Percentiles rank a stretch among this genome's conserved stretches.
These are phyloP conservation scores for Trichoderma sp. DNA, from an alignment of 2,329 filamentous ascomycete genomes.

Conservation along the genomic window DNA sequence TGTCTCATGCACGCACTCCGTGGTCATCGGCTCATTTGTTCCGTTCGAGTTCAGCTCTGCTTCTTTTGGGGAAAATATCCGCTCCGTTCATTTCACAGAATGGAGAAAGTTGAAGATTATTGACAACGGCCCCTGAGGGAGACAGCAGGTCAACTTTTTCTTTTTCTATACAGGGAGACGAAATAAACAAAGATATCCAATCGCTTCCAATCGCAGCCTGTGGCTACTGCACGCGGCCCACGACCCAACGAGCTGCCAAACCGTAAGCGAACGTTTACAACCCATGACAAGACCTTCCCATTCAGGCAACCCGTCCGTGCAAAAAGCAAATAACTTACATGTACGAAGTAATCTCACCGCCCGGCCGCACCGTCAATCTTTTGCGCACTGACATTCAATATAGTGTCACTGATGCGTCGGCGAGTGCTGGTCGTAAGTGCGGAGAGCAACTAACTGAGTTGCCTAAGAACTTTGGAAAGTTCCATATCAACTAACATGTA, in stretches of 20 bases:
- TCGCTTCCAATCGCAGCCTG: background rate
- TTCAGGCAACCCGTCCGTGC: background rate
- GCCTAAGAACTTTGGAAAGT: background rate
- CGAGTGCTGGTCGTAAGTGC: background rate
- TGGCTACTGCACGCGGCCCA: background rate
- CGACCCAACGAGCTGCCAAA: background rate
- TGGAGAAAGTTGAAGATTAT: background rate
- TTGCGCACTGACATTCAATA: background rate
- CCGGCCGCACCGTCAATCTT: background rate
- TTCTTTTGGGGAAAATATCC: background rate
- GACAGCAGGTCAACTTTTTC: background rate
- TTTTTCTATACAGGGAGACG: background rate
- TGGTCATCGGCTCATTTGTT: background rate
- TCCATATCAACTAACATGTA: background rate
- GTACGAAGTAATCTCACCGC: background rate
- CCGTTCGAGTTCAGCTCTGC: background rate
- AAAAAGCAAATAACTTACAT: background rate
- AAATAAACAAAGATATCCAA: background rate
- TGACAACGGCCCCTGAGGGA: background rate
- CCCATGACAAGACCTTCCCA: background rate
- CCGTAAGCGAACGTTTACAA: background rate
- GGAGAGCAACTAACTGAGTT: background rate
- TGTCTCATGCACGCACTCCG: background rate
- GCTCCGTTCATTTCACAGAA: background rate
- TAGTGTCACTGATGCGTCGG: background rate